A percentile compares a stretch with the other conserved stretches of the same genome.
Evolutionary conservation across 2,329 filamentous ascomycete species (phyloP).

Genomic region (Trichoderma gracile): DNA sequence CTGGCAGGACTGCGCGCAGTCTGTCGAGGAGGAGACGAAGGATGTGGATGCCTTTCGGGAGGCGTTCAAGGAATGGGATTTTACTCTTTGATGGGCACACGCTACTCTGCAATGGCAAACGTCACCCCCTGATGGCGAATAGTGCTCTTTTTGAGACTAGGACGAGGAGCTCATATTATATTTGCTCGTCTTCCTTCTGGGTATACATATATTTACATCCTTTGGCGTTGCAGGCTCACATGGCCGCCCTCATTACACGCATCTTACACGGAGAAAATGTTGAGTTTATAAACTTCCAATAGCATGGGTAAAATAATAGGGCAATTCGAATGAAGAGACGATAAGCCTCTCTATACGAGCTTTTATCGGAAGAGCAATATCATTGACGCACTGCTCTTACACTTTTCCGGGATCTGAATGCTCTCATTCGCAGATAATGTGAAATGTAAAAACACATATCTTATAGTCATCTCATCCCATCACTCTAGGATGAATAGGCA

Average conservation of each 20-base stretch:
- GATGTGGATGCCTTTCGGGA: slow-evolving; percentile 79
- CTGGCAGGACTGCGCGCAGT: slow-evolving; percentile 84
- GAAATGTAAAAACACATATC: too few relatives aligned
- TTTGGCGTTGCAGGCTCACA: slow-evolving; percentile 1
- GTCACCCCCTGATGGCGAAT: neutral
- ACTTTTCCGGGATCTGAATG: neutral
- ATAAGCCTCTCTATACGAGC: too few relatives aligned
- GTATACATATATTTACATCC: neutral
- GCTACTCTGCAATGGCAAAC: neutral
- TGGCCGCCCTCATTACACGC: neutral
- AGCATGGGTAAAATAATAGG: neutral
- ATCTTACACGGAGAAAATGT: neutral
- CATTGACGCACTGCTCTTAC: neutral
- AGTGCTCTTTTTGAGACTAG: neutral
- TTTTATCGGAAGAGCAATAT: too few relatives aligned
- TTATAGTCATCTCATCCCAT: too few relatives aligned
- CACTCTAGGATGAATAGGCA: too few relatives aligned
- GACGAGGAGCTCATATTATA: neutral
- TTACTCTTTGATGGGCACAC: slow-evolving; percentile 52
- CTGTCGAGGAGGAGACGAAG: slow-evolving; percentile 71
- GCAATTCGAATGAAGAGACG: too few relatives aligned
- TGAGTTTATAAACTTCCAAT: neutral
- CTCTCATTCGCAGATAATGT: neutral
- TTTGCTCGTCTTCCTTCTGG: neutral
- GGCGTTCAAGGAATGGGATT: slow-evolving; percentile 85